Evolutionary conservation across 73 alveolate genomes (phyloP), one percentile per base, ranked within the genome.

Genomic region (Breviolum minutum): DNA sequence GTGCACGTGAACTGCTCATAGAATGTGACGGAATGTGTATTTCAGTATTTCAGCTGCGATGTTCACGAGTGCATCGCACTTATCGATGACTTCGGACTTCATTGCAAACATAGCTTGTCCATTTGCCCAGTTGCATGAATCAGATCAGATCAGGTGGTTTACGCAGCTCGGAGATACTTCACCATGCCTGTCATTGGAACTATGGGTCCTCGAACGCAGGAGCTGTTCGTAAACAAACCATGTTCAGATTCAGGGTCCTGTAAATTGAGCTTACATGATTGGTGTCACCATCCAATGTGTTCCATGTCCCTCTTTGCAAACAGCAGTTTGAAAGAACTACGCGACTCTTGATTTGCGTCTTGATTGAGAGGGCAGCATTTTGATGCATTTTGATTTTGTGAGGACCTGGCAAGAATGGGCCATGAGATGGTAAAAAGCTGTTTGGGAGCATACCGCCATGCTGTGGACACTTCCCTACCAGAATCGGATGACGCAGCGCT

Each of bases 151-250:
- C 63, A 86, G 94, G 94, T 90, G 22, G 97, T 90, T 13, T 90
- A 90, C 70, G 97, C 97, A 22, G 97, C 97, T 24, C 88, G 30
- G 66, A 90, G 73, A 20, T 54, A 71, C 7, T 70, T 70, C n/a
- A 73, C 85, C 19, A 90, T 90, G 97, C 97, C 97, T 0, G 88
- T 90, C 63, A 90, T 90, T 22, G 97, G 97, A 29, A 90, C 97
- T 29, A 90, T 90, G 97, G 97, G 97, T 27, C 97, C 97, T 22
- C 87, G 97, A 8, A 70, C 97, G 63, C 97, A 90, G 71, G 94
- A 61, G 64, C 63, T 54, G 92, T 40, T 32, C 8, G 90, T 27
- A 79, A 40, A 40, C 5, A 40, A 40, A 22, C n/a, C 17, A 73
- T 9, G 60, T 16, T 19, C 54, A 17, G 30, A 70, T 12, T 7